Conservation (phyloP, 345 rosid genomes). For the Moringa oleifera region DNA sequence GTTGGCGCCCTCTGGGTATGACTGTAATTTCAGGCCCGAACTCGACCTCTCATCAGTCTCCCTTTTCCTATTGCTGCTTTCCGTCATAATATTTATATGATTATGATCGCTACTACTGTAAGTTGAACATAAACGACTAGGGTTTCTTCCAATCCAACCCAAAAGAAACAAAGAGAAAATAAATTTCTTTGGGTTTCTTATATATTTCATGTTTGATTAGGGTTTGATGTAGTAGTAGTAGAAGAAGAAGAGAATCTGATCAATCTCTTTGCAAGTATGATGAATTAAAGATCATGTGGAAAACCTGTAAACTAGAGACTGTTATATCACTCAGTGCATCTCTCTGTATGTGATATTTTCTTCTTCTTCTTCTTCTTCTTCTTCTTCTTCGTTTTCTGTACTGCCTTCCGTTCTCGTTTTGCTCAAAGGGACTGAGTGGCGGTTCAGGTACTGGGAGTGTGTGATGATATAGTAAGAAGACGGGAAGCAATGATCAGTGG, state of each 20-base stretch:
- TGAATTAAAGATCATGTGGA: too few relatives aligned
- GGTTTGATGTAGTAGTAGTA: background rate
- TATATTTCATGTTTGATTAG: background rate
- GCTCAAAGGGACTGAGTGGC: constrained; percentile 15
- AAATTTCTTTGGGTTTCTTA: background rate
- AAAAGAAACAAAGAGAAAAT: constrained; percentile 11
- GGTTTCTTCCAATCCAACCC: too few relatives aligned
- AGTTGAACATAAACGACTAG: too few relatives aligned
- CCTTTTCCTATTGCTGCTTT: constrained; percentile 10
- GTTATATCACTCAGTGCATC: too few relatives aligned
- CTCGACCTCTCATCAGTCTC: constrained; percentile 6
- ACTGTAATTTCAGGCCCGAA: constrained; percentile 16
- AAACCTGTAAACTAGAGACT: too few relatives aligned
- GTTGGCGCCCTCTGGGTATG: constrained; percentile 85
- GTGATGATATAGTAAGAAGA: too few relatives aligned
- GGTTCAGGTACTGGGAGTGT: constrained; percentile 4
- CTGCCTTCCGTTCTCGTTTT: too few relatives aligned
- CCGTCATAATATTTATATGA: constrained; percentile 5
- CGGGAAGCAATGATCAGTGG: constrained; percentile 22
- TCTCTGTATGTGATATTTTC: too few relatives aligned
- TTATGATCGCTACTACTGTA: constrained; percentile 11
- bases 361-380: too few relatives aligned
- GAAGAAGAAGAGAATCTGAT: constrained; percentile 21
- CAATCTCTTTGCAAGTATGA: constrained; percentile 18
- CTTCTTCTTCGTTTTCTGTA: too few relatives aligned